Conservation (phyloP, 306 rosid species). For the Medicago ruthenica region DNA sequence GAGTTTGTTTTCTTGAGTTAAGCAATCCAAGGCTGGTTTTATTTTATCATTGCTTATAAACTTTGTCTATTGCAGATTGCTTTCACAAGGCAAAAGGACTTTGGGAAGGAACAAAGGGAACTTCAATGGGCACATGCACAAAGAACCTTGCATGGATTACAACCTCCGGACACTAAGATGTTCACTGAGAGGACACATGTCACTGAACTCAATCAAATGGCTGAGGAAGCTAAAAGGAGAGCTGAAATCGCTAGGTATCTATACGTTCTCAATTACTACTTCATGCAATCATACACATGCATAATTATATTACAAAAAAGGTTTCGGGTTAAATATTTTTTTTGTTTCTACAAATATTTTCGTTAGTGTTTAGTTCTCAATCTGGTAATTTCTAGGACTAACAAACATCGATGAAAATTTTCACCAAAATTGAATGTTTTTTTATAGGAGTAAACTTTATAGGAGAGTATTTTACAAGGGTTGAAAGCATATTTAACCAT, state of each 20-base stretch:
- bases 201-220: constrained; percentile 91
- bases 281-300: background rate
- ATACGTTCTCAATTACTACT: background rate
- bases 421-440: background rate
- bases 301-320: background rate
- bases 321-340: background rate
- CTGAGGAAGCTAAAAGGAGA: constrained; percentile 98
- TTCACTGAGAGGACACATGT: constrained; percentile 82
- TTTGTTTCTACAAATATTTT: background rate
- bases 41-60: constrained; percentile 14
- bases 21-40: constrained; percentile 17
- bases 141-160: constrained; percentile 92
- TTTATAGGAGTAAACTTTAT: background rate
- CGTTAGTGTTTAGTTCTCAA: background rate
- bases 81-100: constrained; percentile 98
- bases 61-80: constrained; percentile 71
- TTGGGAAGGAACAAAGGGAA: constrained; percentile 95
- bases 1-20: constrained; percentile 35
- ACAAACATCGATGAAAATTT: background rate
- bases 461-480: background rate
- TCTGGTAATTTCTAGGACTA: background rate
- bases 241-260: constrained; percentile 94
- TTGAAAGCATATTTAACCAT: background rate
- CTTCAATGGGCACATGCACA: constrained; percentile 99
- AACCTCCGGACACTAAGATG: constrained; percentile 82